phyloP scores from a whole-genome alignment of 805 yeast genomes.

The Candida hispaniensis region DNA sequence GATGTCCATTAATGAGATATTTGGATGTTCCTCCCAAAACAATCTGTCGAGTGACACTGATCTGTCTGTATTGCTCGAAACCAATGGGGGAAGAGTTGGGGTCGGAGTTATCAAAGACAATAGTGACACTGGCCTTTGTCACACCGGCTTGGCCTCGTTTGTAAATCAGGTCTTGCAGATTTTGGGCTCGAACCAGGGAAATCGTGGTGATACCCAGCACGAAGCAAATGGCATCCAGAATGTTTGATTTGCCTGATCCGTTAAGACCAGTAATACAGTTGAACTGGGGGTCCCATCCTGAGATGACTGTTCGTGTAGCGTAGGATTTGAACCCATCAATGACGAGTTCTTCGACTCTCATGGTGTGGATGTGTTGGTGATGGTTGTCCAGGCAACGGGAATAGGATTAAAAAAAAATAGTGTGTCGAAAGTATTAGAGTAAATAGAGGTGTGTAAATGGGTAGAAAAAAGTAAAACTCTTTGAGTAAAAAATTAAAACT shows the following conservation, averaged over 20 bases:
- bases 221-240: conserved; percentile 92
- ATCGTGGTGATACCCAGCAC: conserved; percentile 94
- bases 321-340: conserved; percentile 97
- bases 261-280: conserved; percentile 96
- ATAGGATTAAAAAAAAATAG: too few species aligned
- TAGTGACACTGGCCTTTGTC: conserved; percentile 91
- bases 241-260: conserved; percentile 96
- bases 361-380: too few species aligned
- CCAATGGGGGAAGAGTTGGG: conserved; percentile 73
- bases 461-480: too few species aligned
- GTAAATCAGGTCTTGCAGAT: conserved; percentile 85
- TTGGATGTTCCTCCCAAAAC: conserved; percentile 86
- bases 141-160: conserved; percentile 98
- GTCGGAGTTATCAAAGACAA: conserved; percentile 84
- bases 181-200: conserved; percentile 91
- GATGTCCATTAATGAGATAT: conserved; percentile 87
- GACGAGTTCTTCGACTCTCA: conserved; percentile 93
- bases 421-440: too few species aligned
- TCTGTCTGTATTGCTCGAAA: conserved; percentile 62
- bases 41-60: conserved; percentile 86
- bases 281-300: conserved; percentile 93
- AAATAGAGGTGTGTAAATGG: too few species aligned
- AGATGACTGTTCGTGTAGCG: conserved; percentile 89
- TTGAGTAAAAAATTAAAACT: too few species aligned
- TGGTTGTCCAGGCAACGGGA: neutral